Base-by-base conservation (phyloP, 139 green algal species). In the Pleodorina starrii region DNA sequence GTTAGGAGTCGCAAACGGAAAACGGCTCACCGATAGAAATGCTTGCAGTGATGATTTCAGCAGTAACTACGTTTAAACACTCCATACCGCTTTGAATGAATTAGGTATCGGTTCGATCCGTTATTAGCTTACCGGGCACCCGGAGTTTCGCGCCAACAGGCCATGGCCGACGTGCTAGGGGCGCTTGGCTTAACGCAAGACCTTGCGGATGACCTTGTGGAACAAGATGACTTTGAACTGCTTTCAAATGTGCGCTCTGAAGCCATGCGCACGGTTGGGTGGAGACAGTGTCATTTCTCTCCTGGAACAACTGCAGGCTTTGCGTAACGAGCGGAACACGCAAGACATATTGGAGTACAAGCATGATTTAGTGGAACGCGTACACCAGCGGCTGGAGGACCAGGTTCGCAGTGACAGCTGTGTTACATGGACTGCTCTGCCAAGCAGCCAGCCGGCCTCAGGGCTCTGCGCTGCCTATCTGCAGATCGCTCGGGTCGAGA, bases 301-400 rank as follows among this genome's bases (percentile, higher is more conserved):
- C 5, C 3, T 66, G 9, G 54, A 66, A 32, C 21, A 21, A 7
- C 54, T 66, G 25, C 35, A 89, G 84, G 84, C 84, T 3, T 9
- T 89, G 1, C 68, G 84, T 2, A 89, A 89, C 40, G 84, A 89
- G 69, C 84, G 84, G 0, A 81, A 83, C 35, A 89, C 84, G 0
- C 69, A 89, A 35, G 84, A 89, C 29, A 83, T 89, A 5, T 44
- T 89, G 48, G 69, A 79, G 48, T 89, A 83, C 19, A 89, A 89
- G 11, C 69, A 82, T 25, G 69, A 82, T 14, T 27, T 89, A 5
- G 69, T 89, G 35, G 84, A 89, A 23, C 43, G 84, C 10, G 69
- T 89, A n/a, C 84, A 89, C 21, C 48, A 74, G 32, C 48, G 69
- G 19, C 69, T 89, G 5, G 48, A 89, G 23, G 69, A 81, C 21